Evolutionary conservation across 2,329 filamentous ascomycete species (phyloP), one percentile per base, ranked within the genome.

Genomic region (Emmonsia crescens): DNA sequence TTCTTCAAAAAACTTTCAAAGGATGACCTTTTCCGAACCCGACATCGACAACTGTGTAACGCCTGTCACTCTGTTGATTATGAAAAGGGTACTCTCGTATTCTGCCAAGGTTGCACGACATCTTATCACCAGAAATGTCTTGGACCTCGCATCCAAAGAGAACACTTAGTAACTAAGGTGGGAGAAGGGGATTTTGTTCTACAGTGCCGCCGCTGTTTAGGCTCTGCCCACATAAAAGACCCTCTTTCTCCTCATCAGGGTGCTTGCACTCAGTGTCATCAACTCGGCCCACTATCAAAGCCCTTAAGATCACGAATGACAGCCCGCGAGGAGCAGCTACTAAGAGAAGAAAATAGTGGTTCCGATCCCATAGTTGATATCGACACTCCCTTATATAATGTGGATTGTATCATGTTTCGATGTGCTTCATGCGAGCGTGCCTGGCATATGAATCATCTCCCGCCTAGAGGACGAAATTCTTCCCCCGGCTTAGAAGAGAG

Each of bases 111-210:
- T 36, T 99, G 94, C 72, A 91, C 87, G 1, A 79, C 87, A 56
- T 82, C 89, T 0, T 96, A 91, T 67, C 94, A 99, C 75, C 90
- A 89, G 72, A 77, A 77, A 48, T 99, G 94, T 70, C 80, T 99
- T 33, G 91, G 93, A 0, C 79, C 81, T 57, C 84, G 94, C 57
- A 83, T 82, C 59, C 78, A 73, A 14, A 83, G 94, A 63, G 91
- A 96, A n/a, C 94, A 97, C 72, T 77, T 94, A 42, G 90, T 90
- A 10, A 97, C 91, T 29, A 99, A 97, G 72, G 75, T 96, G 59
- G 86, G 80, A 1, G 79, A 87, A 0, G 85, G 87, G 1, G 76
- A 87, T 44, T 97, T 96, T 68, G 86, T 99, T 19, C 77, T 99
- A 46, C 94, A 99, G 72, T 99, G 94, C 76, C 87, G 86, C 66